phyloP scores from a whole-genome alignment of 306 rosid species.

The Casuarina cunninghamiana region DNA sequence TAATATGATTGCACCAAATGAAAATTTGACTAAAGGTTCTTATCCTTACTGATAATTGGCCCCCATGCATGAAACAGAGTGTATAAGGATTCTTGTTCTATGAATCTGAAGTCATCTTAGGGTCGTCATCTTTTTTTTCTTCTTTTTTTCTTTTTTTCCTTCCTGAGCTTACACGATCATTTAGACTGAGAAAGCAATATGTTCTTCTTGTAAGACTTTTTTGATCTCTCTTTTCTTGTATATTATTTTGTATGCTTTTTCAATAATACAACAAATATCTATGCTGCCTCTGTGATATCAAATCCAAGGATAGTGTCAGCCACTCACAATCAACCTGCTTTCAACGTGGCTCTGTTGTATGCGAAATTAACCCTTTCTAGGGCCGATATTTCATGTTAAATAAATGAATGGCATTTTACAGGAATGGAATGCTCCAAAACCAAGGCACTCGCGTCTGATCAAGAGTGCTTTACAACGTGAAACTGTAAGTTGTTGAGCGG shows the following conservation, averaged over 20 bases:
- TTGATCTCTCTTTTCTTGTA: not conserved
- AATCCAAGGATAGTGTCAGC: not conserved
- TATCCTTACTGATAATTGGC: not conserved
- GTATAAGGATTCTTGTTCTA: not conserved
- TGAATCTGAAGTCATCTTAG: not conserved
- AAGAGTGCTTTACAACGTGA: constrained; percentile 74
- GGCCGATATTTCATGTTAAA: constrained; percentile 12
- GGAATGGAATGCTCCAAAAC: constrained; percentile 76
- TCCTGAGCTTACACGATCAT: not conserved
- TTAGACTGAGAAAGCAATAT: not conserved
- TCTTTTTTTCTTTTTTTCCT: not conserved
- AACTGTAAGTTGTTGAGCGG: constrained; percentile 55
- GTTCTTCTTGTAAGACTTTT: not conserved
- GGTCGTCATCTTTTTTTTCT: not conserved
- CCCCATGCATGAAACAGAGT: not conserved
- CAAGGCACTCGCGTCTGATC: constrained; percentile 81
- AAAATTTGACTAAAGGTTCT: not conserved
- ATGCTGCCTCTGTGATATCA: not conserved
- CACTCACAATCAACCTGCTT: constrained; percentile 7
- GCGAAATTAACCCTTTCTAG: constrained; percentile 1
- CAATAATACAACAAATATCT: not conserved
- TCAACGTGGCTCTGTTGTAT: not conserved
- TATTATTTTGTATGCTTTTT: not conserved
- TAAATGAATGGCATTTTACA: constrained; percentile 34
- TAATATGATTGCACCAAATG: not conserved